Conservation (phyloP, 2,329 filamentous ascomycete genomes). For the Exophiala sp. region DNA sequence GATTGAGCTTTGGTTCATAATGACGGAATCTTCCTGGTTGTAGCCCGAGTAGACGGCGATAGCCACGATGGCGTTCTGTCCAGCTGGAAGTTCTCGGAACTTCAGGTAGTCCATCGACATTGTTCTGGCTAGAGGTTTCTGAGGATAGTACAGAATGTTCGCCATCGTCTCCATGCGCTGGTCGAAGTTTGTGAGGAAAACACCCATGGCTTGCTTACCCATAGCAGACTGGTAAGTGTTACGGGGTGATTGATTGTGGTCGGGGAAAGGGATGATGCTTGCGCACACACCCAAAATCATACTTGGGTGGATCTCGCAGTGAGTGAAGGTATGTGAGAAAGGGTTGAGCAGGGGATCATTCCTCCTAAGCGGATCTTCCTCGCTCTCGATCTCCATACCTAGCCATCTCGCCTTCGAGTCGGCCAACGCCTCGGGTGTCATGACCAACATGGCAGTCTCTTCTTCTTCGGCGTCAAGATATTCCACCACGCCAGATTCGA, state of each 20-base stretch:
- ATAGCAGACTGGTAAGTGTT: slow-evolving; percentile 99
- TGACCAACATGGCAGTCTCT: slow-evolving; percentile 98
- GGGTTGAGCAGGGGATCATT: slow-evolving; percentile 85
- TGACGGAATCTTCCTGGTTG: slow-evolving; percentile 99
- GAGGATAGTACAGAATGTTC: slow-evolving; percentile 97
- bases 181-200: slow-evolving; percentile 95
- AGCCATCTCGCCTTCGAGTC: slow-evolving; percentile 67
- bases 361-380: slow-evolving; percentile 73
- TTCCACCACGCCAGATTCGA: slow-evolving; percentile 82
- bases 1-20: slow-evolving; percentile 99
- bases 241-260: slow-evolving; percentile 96
- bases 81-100: slow-evolving; percentile 93
- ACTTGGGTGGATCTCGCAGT: slow-evolving; percentile 98
- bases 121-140: slow-evolving; percentile 94
- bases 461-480: slow-evolving; percentile 98
- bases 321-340: slow-evolving; percentile 87
- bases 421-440: slow-evolving; percentile 94
- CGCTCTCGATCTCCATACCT: slow-evolving; percentile 62
- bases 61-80: slow-evolving; percentile 96
- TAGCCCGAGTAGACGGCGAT: slow-evolving; percentile 98
- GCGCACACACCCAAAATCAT: slow-evolving; percentile 99
- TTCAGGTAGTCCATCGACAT: slow-evolving; percentile 98
- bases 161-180: slow-evolving; percentile 99
- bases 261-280: slow-evolving; percentile 98
- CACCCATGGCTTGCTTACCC: slow-evolving; percentile 99